phyloP scores from a whole-genome alignment of 1,139 yeast species.

The Meyerozyma smithsonii region DNA sequence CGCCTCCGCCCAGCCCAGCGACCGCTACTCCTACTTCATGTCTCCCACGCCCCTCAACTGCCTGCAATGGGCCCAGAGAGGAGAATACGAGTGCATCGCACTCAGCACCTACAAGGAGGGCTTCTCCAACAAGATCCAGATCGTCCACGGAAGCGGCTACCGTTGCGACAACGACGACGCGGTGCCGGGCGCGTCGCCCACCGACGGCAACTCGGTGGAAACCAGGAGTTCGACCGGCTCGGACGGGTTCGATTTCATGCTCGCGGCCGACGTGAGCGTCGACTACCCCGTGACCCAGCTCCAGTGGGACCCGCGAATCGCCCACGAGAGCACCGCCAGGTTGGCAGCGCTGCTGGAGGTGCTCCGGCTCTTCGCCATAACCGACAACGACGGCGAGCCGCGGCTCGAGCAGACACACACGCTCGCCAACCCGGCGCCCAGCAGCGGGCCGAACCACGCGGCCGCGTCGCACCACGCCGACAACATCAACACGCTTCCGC shows the following conservation, averaged over 20 bases:
- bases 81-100: conserved; percentile 51
- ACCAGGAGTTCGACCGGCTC: too few species aligned
- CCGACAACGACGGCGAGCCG: conserved; percentile 27
- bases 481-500: conserved; percentile 54
- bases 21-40: conserved; percentile 51
- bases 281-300: conserved; percentile 66
- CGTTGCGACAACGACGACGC: conserved; percentile 17
- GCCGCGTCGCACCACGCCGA: conserved; percentile 76
- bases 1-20: conserved; percentile 6
- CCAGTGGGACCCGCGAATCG: conserved; percentile 65
- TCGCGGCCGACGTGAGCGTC: conserved; percentile 48
- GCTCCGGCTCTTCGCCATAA: conserved; percentile 50
- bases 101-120: conserved; percentile 72
- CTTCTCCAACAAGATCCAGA: conserved; percentile 49
- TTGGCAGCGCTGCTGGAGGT: conserved; percentile 72
- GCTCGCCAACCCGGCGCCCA: conserved; percentile 36
- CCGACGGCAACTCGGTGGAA: conserved; percentile 8
- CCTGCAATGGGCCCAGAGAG: conserved; percentile 57
- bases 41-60: conserved; percentile 62
- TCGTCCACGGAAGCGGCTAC: conserved; percentile 38
- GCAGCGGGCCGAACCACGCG: conserved; percentile 22
- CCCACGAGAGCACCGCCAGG: conserved; percentile 25
- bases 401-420: conserved; percentile 36
- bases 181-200: conserved; percentile 5
- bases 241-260: conserved; percentile 44